These are phyloP conservation scores for Cyberlindnera mississippiensis DNA, from an alignment of 805 yeast species.

Conservation along the genomic window DNA sequence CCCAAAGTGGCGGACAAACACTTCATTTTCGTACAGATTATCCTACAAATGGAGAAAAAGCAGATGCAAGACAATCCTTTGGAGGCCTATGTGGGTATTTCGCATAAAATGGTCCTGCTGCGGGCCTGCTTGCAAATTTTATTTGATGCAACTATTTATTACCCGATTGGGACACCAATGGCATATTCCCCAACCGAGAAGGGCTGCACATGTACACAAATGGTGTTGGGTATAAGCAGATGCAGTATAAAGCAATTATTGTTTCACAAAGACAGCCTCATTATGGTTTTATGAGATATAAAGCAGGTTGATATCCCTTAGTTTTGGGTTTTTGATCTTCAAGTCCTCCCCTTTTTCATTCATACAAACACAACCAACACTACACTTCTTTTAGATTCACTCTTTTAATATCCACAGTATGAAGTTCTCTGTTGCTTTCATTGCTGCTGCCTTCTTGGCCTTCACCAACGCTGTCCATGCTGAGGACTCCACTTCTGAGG, in stretches of 20 bases:
- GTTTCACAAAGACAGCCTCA: slow-evolving; percentile 8
- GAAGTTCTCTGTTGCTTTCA: slow-evolving; percentile 15
- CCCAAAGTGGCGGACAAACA: too few species aligned
- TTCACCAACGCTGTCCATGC: slow-evolving; percentile 11
- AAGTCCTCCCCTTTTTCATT: neutral
- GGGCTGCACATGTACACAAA: neutral
- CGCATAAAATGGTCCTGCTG: neutral
- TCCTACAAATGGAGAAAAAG: too few species aligned
- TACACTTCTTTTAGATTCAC: slow-evolving; percentile 1
- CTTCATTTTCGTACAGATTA: too few species aligned
- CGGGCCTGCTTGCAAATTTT: neutral
- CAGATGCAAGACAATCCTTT: too few species aligned
- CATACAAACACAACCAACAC: neutral
- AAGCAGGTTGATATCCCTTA: neutral
- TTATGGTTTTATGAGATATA: neutral
- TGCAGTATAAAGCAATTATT: neutral
- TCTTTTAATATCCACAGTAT: slow-evolving; percentile 6
- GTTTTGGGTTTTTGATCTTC: neutral
- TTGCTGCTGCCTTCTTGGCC: slow-evolving; percentile 14
- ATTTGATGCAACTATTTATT: slow-evolving; percentile 11
- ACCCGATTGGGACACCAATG: slow-evolving; percentile 17
- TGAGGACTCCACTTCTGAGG: slow-evolving; percentile 9
- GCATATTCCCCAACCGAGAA: neutral
- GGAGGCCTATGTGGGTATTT: too few species aligned
- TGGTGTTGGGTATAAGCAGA: neutral